Evolutionary conservation across 2,329 filamentous ascomycete genomes (phyloP), one percentile per base, ranked within the genome.

Genomic region (Cordyceps fumosorosea): DNA sequence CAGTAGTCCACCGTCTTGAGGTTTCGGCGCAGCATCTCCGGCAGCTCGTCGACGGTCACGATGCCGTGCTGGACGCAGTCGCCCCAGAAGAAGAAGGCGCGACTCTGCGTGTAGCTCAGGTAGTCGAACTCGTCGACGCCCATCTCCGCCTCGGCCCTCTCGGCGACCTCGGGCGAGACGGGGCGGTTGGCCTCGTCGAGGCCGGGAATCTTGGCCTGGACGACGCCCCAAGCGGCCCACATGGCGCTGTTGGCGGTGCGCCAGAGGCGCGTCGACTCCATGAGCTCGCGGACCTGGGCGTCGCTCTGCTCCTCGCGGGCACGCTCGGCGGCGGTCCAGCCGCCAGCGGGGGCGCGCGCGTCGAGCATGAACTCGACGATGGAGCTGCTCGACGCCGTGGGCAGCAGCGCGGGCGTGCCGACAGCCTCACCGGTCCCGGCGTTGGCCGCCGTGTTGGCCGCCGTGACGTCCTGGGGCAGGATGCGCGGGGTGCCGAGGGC

Each of bases 191-290:
- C 24, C 18, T 77, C 76, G 20, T 88, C 84, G 72, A 93, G 80
- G 0, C 87, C 90, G 0, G 90, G 87, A 1, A 96, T 81, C 72
- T 95, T 93, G 54, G 95, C 93, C 76, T 99, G 95, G 57, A 99
- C 89, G 65, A 98, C 91, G 26, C 95, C 95, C 95, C 95, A 99
- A 1, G 92, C 90, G 26, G 96, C 85, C 95, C 95, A 99, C 76
- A 90, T 86, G 2, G 91, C 91, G 42, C 89, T 92, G 75, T 95
- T 96, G 45, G 91, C 90, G 0, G 90, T 80, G 3, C 95, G 86
- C 95, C 95, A 99, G 52, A 96, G 79, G 18, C 86, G 81, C 2
- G 91, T 87, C 76, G 98, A 92, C 47, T 88, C 84, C 70, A 95
- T 78, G 32, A 99, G 79, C 57, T 85, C 83, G 55, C 84, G 79